Conservation (phyloP, 2,329 filamentous ascomycete genomes). For the Paraconiothyrium brasiliense region DNA sequence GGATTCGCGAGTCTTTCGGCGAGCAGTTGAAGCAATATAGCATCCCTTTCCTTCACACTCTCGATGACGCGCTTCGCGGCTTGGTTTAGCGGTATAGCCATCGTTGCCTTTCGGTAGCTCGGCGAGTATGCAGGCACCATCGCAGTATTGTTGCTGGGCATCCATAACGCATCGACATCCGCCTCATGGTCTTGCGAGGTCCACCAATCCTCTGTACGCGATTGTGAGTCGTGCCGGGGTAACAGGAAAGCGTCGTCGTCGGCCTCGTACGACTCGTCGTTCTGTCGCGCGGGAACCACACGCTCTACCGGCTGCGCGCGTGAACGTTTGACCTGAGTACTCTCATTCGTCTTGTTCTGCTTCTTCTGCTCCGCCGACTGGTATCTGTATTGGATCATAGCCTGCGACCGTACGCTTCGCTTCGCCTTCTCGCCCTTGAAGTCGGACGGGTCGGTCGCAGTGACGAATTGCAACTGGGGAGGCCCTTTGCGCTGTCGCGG, state of each 20-base stretch:
- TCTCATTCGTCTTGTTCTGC: conserved; percentile 13
- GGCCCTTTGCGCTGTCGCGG: conserved; percentile 36
- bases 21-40: conserved; percentile 26
- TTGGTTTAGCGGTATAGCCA: conserved; percentile 10
- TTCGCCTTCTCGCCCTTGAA: conserved; percentile 41
- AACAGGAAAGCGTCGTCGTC: not conserved
- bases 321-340: not conserved
- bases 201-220: conserved; percentile 12
- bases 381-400: conserved; percentile 44
- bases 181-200: not conserved
- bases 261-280: conserved; percentile 3
- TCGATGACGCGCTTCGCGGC: conserved; percentile 20
- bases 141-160: not conserved
- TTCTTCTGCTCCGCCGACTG: conserved; percentile 26
- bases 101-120: conserved; percentile 15
- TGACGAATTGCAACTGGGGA: conserved; percentile 43
- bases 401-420: conserved; percentile 44
- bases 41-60: conserved; percentile 31
- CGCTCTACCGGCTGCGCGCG: conserved; percentile 4
- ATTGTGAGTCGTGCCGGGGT: not conserved
- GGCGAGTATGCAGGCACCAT: conserved; percentile 1
- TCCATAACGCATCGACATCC: not conserved
- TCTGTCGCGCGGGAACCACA: conserved; percentile 14
- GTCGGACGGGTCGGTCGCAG: conserved; percentile 42
- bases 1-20: conserved; percentile 23